Evolutionary conservation across 176 grass and related monocot genomes (phyloP), one percentile per base, ranked within the genome.

Genomic region (Zizania latifolia): DNA sequence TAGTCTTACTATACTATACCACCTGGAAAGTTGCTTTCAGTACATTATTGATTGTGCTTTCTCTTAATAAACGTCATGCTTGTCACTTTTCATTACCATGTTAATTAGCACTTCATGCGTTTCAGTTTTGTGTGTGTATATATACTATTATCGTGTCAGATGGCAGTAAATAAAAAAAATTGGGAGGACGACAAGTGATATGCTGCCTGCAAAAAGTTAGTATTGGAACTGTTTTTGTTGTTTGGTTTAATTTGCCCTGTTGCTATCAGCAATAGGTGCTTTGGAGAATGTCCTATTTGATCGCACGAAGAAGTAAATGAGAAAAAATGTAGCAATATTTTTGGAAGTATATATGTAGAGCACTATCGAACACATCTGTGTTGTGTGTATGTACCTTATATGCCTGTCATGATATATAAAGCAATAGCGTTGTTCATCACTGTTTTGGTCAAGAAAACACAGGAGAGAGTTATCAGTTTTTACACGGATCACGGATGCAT

Each of bases 291-390:
- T 40, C 70, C 60, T 28, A 28, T 32, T 62, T 62, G 70, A 55
- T 70, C 24, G 32, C 17, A 72, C 10, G 27, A 35, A 45, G 40
- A 78, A 23, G 5, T 30, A 46, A 55, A 59, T 50, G 26, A 4
- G 23, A 35, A 57, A 36, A 50, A 34, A 9, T 62, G 60, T 39
- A 86, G 11, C n/a, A 10, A 38, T 16, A 31, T 32, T 50, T 53
- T 81, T 81, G 55, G 77, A 69, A 76, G 33, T 75, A 67, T 67
- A 78, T 34, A 64, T 58, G 50, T 23, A 31, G n/a, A 31, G 27
- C 72, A 10, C 43, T 57, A 26, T 60, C 46, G 36, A 44, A 67
- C 46, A n/a, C 62, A 46, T 69, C 35, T 35, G 38, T 21, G n/a
- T n/a, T n/a, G n/a, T n/a, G n/a, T n/a, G n/a, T n/a, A n/a, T 21